Conservation (phyloP, 208 protist species). For the Phytomonas francai region DNA sequence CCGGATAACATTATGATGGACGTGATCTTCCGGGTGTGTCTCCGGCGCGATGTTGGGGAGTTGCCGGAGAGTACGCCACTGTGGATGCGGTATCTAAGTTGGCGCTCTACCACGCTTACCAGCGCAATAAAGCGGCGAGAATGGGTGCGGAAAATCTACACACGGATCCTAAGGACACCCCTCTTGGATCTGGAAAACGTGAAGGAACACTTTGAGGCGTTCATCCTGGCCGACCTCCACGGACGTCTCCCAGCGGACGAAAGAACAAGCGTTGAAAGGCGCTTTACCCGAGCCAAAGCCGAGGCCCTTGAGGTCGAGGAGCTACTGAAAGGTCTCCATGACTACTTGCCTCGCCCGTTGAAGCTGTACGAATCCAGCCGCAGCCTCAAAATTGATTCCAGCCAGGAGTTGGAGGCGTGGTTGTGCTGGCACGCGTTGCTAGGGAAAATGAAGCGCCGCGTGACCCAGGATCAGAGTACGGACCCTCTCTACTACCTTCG, state of each 20-base stretch:
- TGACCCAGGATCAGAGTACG: constrained; percentile 23
- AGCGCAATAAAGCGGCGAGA: constrained; percentile 35
- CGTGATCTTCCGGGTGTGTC: constrained; percentile 42
- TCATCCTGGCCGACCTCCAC: constrained; percentile 50
- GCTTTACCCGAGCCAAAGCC: constrained; percentile 28
- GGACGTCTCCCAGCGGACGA: constrained; percentile 47
- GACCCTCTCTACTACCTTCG: constrained; percentile 48
- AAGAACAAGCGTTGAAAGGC: constrained; percentile 39
- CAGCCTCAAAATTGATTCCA: not conserved
- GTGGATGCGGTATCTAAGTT: constrained; percentile 64
- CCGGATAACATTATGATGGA: constrained; percentile 49
- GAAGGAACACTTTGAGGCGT: constrained; percentile 71
- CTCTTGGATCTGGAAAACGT: constrained; percentile 52
- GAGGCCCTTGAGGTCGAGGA: constrained; percentile 28
- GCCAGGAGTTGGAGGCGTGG: constrained; percentile 57
- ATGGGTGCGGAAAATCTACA: constrained; percentile 60
- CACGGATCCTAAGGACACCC: constrained; percentile 61
- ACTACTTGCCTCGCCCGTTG: not conserved
- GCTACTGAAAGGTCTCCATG: constrained; percentile 7
- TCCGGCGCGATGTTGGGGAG: constrained; percentile 66
- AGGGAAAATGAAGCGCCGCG: constrained; percentile 23
- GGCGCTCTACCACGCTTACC: constrained; percentile 35
- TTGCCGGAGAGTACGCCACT: constrained; percentile 58
- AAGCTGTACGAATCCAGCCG: not conserved
- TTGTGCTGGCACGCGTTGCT: constrained; percentile 41